Percentiles rank a stretch among this genome's conserved stretches.
These are phyloP conservation scores for Dalbergia cochinchinensis DNA, from an alignment of 306 rosid species.

Conservation along the genomic window DNA sequence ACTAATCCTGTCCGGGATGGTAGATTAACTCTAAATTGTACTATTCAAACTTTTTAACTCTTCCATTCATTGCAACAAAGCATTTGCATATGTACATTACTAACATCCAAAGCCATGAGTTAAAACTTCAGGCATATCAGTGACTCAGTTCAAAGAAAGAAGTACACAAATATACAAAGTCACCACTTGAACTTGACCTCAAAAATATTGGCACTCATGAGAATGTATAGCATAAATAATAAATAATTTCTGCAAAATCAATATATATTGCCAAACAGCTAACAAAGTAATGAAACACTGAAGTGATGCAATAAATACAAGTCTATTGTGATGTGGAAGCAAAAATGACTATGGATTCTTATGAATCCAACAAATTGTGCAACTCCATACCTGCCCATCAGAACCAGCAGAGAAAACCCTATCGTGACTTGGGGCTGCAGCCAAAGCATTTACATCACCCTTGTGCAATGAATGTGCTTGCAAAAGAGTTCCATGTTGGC, in stretches of 20 bases:
- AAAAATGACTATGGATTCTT: neutral
- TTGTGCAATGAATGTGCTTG: constrained; percentile 85
- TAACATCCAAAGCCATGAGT: neutral
- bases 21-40: neutral
- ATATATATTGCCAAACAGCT: neutral
- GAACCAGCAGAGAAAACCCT: constrained; percentile 96
- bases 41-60: too few species aligned
- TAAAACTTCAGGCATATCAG: neutral
- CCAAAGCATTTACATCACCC: constrained; percentile 87
- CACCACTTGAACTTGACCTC: neutral
- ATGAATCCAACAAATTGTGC: constrained; percentile 4
- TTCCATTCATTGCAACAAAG: too few species aligned
- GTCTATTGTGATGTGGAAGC: neutral
- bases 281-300: neutral
- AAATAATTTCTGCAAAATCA: neutral
- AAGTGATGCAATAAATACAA: constrained; percentile 1
- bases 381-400: constrained; percentile 88
- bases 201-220: neutral
- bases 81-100: too few species aligned
- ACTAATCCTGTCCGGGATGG: neutral
- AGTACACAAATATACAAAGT: neutral
- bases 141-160: neutral
- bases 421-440: constrained; percentile 84
- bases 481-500: constrained; percentile 80
- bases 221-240: neutral